Conservation (phyloP, 148 eudicot genomes). For the Arctostaphylos glauca region DNA sequence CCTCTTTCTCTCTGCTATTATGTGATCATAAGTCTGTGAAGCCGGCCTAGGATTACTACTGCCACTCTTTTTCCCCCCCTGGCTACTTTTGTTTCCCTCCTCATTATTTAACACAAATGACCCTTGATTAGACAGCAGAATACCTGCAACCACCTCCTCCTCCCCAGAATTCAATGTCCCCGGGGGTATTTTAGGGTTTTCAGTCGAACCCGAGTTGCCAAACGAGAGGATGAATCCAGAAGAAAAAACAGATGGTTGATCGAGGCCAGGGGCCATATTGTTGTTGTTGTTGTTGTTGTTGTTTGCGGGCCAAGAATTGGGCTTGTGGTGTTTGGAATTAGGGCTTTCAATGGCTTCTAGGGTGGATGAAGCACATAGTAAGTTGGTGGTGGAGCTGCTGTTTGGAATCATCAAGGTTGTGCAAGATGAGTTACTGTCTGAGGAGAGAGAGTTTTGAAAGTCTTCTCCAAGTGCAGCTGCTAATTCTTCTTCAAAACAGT, state of each 20-base stretch:
- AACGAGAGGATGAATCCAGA: slow-evolving; percentile 4
- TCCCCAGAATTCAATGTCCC: slow-evolving; percentile 5
- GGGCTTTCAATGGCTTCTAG: slow-evolving; percentile 6
- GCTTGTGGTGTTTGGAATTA: slow-evolving; percentile 4
- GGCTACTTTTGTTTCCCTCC: not conserved
- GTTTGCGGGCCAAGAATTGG: not conserved
- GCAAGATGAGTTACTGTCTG: slow-evolving; percentile 13
- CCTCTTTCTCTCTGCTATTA: slow-evolving; percentile 22
- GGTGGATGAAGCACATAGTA: not conserved
- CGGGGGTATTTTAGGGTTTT: not conserved
- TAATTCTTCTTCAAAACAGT: slow-evolving; percentile 10
- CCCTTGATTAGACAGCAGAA: not conserved
- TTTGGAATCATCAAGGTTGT: slow-evolving; percentile 2
- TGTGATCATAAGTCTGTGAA: slow-evolving; percentile 17
- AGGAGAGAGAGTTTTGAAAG: slow-evolving; percentile 11
- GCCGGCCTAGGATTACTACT: slow-evolving; percentile 18
- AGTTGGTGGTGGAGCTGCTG: slow-evolving; percentile 12
- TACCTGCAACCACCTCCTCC: not conserved
- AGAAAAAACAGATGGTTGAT: not conserved
- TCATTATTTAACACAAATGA: not conserved
- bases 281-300: not conserved
- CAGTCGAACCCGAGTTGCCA: not conserved
- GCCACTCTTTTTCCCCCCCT: not conserved
- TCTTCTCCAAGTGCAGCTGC: slow-evolving; percentile 15
- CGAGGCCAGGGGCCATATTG: not conserved